Evolutionary conservation across 2,329 filamentous ascomycete species (phyloP).

Genomic region (Thyridium curvatum): DNA sequence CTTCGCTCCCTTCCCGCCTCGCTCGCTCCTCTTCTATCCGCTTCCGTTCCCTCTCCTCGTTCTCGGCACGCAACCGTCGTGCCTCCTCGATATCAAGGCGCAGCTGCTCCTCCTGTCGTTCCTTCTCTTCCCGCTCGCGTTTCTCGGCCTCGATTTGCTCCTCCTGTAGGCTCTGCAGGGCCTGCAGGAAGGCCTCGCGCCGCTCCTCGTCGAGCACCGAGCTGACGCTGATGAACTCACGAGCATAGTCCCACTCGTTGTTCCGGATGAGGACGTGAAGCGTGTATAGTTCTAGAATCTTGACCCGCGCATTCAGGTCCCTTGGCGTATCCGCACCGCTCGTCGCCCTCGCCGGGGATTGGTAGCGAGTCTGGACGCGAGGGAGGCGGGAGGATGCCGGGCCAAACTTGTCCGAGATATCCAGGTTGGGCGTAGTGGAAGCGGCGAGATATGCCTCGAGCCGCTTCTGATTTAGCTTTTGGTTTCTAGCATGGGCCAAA

Average conservation of each 20-base stretch:
- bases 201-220: slow-evolving; percentile 88
- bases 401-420: slow-evolving; percentile 58
- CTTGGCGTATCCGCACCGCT: slow-evolving; percentile 75
- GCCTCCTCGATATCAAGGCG: slow-evolving; percentile 52
- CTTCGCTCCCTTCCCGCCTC: slow-evolving; percentile 47
- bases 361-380: slow-evolving; percentile 28
- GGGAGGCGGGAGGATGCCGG: slow-evolving; percentile 33
- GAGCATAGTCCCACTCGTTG: slow-evolving; percentile 92
- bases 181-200: slow-evolving; percentile 81
- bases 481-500: slow-evolving; percentile 80
- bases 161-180: slow-evolving; percentile 75
- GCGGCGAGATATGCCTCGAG: slow-evolving; percentile 86
- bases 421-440: slow-evolving; percentile 64
- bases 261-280: slow-evolving; percentile 92
- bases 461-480: slow-evolving; percentile 76
- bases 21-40: slow-evolving; percentile 48
- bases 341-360: slow-evolving; percentile 39
- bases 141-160: slow-evolving; percentile 71
- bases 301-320: slow-evolving; percentile 77
- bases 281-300: slow-evolving; percentile 91
- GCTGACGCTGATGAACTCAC: slow-evolving; percentile 81
- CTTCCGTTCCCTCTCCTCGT: slow-evolving; percentile 48
- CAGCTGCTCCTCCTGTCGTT: slow-evolving; percentile 50
- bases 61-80: slow-evolving; percentile 47
- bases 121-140: slow-evolving; percentile 53